These are phyloP conservation scores for Rhipidocladum racemiflorum DNA, from an alignment of 176 grass and related monocot genomes.

Conservation along the genomic window DNA sequence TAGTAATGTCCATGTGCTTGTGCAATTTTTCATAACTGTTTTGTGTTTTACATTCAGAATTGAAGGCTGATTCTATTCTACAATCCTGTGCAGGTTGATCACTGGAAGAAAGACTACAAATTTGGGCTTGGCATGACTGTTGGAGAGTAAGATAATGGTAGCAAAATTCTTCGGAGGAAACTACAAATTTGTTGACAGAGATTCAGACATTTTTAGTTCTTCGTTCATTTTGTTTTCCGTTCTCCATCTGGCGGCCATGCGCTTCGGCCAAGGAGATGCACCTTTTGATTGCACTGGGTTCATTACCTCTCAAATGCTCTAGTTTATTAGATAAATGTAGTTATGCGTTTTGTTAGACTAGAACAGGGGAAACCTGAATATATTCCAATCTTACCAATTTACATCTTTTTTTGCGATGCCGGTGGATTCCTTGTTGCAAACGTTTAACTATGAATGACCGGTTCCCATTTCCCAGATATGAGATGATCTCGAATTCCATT, in stretches of 20 bases:
- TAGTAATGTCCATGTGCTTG: background rate
- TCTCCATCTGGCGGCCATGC: conserved; percentile 21
- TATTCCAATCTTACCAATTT: background rate
- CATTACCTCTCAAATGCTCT: background rate
- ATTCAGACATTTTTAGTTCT: conserved; percentile 7
- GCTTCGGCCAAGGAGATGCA: background rate
- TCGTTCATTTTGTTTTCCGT: conserved; percentile 10
- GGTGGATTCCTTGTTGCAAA: background rate
- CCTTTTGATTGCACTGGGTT: conserved; percentile 1
- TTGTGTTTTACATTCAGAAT: background rate
- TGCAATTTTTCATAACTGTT: background rate
- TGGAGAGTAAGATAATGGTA: conserved; percentile 42
- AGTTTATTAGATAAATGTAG: conserved; percentile 19
- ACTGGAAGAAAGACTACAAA: conserved; percentile 76
- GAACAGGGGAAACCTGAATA: background rate
- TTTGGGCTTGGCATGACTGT: conserved; percentile 68
- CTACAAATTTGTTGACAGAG: conserved; percentile 34
- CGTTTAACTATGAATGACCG: background rate
- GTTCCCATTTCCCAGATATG: background rate
- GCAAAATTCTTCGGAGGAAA: background rate
- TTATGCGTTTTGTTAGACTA: background rate
- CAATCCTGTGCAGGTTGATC: conserved; percentile 69
- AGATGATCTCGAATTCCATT: background rate
- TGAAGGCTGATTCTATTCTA: conserved; percentile 8
- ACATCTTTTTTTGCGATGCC: background rate